Evolutionary conservation across 768 basidiomycete species (phyloP).

Genomic region (Suillus bovinus): DNA sequence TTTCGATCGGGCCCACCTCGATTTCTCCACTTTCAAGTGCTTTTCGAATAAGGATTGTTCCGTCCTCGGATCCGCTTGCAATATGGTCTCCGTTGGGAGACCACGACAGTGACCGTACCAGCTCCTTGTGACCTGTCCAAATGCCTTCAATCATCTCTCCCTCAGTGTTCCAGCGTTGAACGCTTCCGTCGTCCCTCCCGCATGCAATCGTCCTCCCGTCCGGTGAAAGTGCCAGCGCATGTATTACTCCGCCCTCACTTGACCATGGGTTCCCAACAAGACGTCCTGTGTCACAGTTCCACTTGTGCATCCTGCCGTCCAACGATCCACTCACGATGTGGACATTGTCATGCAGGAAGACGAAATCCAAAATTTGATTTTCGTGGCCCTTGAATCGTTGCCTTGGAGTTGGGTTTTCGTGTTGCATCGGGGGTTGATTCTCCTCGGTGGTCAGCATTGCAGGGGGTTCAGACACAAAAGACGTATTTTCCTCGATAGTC

Average conservation of each 20-base stretch:
- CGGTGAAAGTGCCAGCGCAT: neutral
- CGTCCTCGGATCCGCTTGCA: neutral
- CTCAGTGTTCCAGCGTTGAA: neutral
- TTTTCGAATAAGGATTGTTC: neutral
- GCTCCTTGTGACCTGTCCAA: neutral
- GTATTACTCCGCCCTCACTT: neutral
- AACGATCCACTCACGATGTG: neutral
- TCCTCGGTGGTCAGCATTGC: neutral
- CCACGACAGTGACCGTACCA: neutral
- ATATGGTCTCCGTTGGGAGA: neutral
- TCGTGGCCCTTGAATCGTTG: neutral
- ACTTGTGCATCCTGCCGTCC: neutral
- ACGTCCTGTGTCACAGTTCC: neutral
- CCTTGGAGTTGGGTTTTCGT: neutral
- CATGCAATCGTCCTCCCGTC: neutral
- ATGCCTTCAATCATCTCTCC: neutral
- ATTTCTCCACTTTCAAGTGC: neutral
- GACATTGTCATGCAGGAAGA: neutral
- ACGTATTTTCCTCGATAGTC: neutral
- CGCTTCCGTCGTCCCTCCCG: neutral
- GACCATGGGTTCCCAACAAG: neutral
- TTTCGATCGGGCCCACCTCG: neutral
- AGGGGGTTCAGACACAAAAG: neutral
- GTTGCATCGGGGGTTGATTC: neutral
- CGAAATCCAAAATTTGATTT: neutral